These are phyloP conservation scores for Larix kaempferi DNA, from an alignment of 75 land plant genomes.

Conservation along the genomic window DNA sequence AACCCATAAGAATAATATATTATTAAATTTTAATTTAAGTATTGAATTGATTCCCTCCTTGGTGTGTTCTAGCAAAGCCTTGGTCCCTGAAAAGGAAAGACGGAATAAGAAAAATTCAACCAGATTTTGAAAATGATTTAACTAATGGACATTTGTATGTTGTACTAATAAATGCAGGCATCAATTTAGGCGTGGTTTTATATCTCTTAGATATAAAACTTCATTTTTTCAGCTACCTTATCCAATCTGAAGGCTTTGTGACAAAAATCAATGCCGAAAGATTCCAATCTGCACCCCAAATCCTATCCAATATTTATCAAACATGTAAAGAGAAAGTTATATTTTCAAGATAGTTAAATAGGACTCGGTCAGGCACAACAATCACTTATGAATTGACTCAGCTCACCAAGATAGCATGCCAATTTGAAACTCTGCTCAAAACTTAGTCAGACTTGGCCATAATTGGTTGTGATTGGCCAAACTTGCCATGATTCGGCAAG, in stretches of 20 bases:
- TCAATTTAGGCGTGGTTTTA: background rate
- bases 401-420: too few species aligned
- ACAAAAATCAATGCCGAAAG: slow-evolving; percentile 66
- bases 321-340: too few species aligned
- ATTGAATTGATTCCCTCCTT: background rate
- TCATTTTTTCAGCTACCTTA: slow-evolving; percentile 55
- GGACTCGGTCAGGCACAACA: too few species aligned
- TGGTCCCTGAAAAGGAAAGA: background rate
- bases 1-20: background rate
- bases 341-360: too few species aligned
- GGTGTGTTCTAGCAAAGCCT: background rate
- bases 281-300: slow-evolving; percentile 92
- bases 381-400: too few species aligned
- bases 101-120: background rate
- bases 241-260: slow-evolving; percentile 60
- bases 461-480: too few species aligned
- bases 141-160: background rate
- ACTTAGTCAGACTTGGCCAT: too few species aligned
- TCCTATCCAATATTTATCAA: slow-evolving; percentile 71
- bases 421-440: too few species aligned
- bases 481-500: too few species aligned
- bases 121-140: background rate
- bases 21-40: background rate
- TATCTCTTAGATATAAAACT: too few species aligned
- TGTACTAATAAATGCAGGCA: background rate